These are phyloP conservation scores for Hygrocybe punicea DNA, from an alignment of 768 basidiomycete species.

Conservation along the genomic window DNA sequence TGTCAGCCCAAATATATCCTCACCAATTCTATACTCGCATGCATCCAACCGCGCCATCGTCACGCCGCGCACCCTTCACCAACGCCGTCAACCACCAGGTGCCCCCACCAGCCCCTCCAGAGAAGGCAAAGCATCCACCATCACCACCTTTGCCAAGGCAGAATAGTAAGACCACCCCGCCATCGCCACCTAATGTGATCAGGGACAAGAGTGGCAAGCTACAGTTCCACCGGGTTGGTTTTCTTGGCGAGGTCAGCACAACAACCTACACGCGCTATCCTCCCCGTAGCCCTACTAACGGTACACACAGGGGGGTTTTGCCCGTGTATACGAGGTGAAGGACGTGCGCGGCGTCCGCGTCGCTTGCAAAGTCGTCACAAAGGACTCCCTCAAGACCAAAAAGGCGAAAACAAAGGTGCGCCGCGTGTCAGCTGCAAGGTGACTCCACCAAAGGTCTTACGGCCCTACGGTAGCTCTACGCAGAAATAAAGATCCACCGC, in stretches of 20 bases:
- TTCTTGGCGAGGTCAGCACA: conserved; percentile 78
- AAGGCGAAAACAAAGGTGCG: conserved; percentile 95
- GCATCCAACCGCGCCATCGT: conserved; percentile 28
- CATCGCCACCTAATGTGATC: conserved; percentile 76
- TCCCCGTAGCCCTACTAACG: conserved; percentile 2
- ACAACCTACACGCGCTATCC: conserved; percentile 8
- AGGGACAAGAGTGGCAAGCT: conserved; percentile 55
- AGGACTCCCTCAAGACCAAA: conserved; percentile 86
- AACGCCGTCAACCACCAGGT: conserved; percentile 37
- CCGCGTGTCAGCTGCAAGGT: background rate
- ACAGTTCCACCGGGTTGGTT: conserved; percentile 70
- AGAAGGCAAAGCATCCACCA: conserved; percentile 33
- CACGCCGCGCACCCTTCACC: conserved; percentile 42
- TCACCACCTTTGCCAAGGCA: conserved; percentile 76
- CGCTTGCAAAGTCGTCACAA: conserved; percentile 95
- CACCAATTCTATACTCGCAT: conserved; percentile 32
- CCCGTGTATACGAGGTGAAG: conserved; percentile 92
- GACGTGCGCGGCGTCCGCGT: conserved; percentile 59
- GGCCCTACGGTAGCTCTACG: conserved; percentile 66
- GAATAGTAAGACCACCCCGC: conserved; percentile 77
- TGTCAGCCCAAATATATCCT: conserved; percentile 39
- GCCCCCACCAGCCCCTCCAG: conserved; percentile 14
- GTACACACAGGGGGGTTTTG: conserved; percentile 75
- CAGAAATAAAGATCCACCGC: conserved; percentile 97
- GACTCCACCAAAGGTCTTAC: too few relatives aligned